Evolutionary conservation across 169 alveolate species (phyloP), one percentile per base, ranked within the genome.

Genomic region (Eimeria tenella): DNA sequence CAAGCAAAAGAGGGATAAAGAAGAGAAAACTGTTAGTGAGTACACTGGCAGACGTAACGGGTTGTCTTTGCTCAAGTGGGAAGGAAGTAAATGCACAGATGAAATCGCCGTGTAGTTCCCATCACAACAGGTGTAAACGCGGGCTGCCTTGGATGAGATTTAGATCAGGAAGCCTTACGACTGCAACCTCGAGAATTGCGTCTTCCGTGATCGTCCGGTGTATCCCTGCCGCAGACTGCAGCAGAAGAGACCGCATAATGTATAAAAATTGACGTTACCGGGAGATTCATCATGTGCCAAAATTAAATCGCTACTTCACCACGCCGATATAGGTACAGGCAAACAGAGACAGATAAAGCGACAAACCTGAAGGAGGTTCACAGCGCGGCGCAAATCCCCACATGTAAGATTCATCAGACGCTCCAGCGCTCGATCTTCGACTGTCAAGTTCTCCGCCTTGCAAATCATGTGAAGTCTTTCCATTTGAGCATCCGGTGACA

Each of bases 321-420:
- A 31, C 42, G 42, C 42, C 42, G 42, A n/a, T 42, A 75, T 25
- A 75, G 13, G 52, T 8, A 42, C 25, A 73, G 5, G 25, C 42
- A 68, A 11, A 19, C 15, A 65, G 31, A 65, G 21, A 65, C 5
- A 68, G 9, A 11, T 68, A 68, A 23, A 68, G 25, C 23, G 25
- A 68, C 88, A 0, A 5, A 93, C 95, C 95, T 95, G 96, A 13
- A 95, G 73, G 19, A 95, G 84, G 15, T 95, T 95, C 50, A 92
- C 91, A 7, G 94, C 83, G 50, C 94, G 86, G 8, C 96, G 92
- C 75, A 95, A 50, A 60, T 95, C 96, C 25, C 96, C 96, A 23
- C 70, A 42, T 8, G 96, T 56, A 4, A 95, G 77, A 62, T 21
- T 25, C 74, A 95, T 79, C 25, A 95, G 82, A 0, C 94, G 87